phyloP scores from a whole-genome alignment of 768 basidiomycete species.

The Amylocystis lapponica region DNA sequence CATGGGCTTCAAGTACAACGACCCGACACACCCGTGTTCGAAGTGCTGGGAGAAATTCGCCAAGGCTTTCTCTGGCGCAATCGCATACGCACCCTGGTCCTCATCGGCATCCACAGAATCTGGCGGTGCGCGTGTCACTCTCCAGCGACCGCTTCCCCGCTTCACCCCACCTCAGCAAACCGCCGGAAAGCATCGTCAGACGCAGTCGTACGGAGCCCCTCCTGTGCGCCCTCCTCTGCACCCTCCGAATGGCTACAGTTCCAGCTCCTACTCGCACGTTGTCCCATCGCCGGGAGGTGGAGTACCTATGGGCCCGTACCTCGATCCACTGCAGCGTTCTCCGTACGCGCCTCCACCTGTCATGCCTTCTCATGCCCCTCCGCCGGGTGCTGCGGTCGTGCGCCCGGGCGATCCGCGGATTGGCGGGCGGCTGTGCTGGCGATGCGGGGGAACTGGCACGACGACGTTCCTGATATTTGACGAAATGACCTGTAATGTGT shows the following conservation, averaged over 20 bases:
- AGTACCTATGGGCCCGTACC: conserved; percentile 14
- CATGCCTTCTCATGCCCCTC: conserved; percentile 22
- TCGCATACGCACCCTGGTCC: conserved; percentile 46
- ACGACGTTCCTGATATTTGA: conserved; percentile 52
- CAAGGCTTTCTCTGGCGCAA: conserved; percentile 53
- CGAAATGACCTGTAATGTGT: conserved; percentile 44
- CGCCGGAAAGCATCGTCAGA: neutral
- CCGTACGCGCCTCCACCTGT: conserved; percentile 14
- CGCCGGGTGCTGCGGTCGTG: conserved; percentile 43
- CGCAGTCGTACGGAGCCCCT: neutral
- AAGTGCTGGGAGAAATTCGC: conserved; percentile 73
- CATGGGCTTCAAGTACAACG: conserved; percentile 65
- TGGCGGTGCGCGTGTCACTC: conserved; percentile 1
- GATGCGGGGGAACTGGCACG: conserved; percentile 55
- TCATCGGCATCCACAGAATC: neutral
- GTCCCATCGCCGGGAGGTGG: conserved; percentile 17
- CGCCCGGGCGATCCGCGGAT: conserved; percentile 63
- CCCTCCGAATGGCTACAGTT: conserved; percentile 5
- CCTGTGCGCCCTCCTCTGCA: conserved; percentile 4
- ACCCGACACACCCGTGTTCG: conserved; percentile 62
- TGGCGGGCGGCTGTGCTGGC: conserved; percentile 61
- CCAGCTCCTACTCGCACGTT: conserved; percentile 12
- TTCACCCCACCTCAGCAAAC: conserved; percentile 16
- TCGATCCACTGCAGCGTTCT: conserved; percentile 11
- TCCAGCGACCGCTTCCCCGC: conserved; percentile 18